Conservation (phyloP, 129 eudicot species). For the Flaveria linearis region DNA sequence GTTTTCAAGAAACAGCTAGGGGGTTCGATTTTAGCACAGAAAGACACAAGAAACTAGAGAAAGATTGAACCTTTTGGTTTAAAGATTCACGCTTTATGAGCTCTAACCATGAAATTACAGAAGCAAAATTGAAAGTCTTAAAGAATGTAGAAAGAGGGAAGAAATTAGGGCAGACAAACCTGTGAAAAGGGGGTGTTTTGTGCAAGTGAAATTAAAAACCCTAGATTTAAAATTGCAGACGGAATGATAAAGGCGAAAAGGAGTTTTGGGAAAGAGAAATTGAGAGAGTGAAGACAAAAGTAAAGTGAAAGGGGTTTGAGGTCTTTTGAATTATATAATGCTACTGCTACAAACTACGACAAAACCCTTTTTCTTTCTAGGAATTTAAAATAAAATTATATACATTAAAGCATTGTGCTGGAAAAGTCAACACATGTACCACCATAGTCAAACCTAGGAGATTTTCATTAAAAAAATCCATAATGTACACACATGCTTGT, state of each 20-base stretch:
- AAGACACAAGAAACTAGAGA: background rate
- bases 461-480: background rate
- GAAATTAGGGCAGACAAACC: conserved; percentile 33
- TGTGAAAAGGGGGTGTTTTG: conserved; percentile 21
- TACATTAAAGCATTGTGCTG: conserved; percentile 6
- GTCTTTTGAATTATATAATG: too few species aligned
- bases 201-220: conserved; percentile 45
- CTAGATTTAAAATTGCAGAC: conserved; percentile 57
- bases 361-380: conserved; percentile 26
- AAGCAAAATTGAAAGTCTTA: conserved; percentile 6
- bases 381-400: background rate
- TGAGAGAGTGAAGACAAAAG: conserved; percentile 61
- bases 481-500: background rate
- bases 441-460: conserved; percentile 33
- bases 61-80: conserved; percentile 18
- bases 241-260: conserved; percentile 25
- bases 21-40: conserved; percentile 10
- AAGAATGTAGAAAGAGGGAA: conserved; percentile 40
- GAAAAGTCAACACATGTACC: conserved; percentile 31
- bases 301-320: conserved; percentile 27
- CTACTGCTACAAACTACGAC: conserved; percentile 20
- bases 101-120: conserved; percentile 10
- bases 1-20: conserved; percentile 29
- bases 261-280: conserved; percentile 47
- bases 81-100: conserved; percentile 30